Conservation (phyloP, 306 rosid genomes). For the Sesbania bispinosa region DNA sequence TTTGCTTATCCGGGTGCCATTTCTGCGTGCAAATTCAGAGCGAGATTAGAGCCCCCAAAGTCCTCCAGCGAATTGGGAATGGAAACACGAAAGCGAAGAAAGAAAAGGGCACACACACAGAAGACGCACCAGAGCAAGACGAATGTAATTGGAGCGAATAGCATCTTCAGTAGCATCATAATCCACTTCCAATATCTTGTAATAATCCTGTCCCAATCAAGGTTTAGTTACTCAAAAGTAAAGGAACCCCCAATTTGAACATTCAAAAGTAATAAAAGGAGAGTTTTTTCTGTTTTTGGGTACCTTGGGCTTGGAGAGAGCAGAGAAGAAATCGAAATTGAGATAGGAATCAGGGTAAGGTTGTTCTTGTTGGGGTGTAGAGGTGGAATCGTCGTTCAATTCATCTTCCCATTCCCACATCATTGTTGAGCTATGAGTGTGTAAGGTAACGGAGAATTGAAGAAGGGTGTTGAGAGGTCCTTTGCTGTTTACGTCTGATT, state of each 20-base stretch:
- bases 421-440: no score
- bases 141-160: constrained; percentile 87
- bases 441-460: no score
- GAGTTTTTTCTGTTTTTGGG: no score
- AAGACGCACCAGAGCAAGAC: constrained; percentile 82
- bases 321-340: constrained; percentile 62
- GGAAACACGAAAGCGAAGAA: background rate
- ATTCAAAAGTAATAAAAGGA: background rate
- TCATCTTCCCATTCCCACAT: constrained; percentile 47
- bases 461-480: no score
- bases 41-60: no score
- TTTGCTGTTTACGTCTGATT: no score
- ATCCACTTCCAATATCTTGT: constrained; percentile 87
- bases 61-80: no score
- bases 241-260: background rate
- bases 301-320: constrained; percentile 73
- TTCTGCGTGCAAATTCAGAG: constrained; percentile 45
- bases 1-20: constrained; percentile 98
- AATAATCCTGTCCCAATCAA: constrained; percentile 75
- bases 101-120: background rate
- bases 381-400: background rate
- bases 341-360: constrained; percentile 45
- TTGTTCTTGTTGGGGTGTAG: constrained; percentile 37
- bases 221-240: no score
- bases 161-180: constrained; percentile 80